These are phyloP conservation scores for Myxozyma monticola DNA, from an alignment of 805 yeast genomes.

Conservation along the genomic window DNA sequence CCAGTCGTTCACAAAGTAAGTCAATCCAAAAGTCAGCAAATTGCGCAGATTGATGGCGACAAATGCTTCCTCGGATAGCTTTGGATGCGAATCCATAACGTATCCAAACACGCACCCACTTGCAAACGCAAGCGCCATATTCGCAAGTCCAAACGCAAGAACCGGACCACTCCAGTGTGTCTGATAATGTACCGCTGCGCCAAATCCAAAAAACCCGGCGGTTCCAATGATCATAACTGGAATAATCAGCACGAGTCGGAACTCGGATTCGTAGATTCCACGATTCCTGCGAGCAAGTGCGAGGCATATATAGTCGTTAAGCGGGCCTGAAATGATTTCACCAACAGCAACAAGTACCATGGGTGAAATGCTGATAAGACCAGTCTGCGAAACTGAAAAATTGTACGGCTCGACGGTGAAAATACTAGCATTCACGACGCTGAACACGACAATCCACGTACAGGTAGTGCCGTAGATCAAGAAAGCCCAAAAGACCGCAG, in stretches of 20 bases:
- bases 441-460: constrained; percentile 63
- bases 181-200: constrained; percentile 51
- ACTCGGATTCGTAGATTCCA: constrained; percentile 66
- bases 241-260: constrained; percentile 53
- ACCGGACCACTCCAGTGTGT: constrained; percentile 8
- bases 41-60: constrained; percentile 8
- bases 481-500: constrained; percentile 53
- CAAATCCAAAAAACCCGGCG: constrained; percentile 62
- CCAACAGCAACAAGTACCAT: constrained; percentile 58
- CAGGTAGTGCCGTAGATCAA: constrained; percentile 52
- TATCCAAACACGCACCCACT: constrained; percentile 5
- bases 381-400: constrained; percentile 22
- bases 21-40: constrained; percentile 1
- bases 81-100: constrained; percentile 5
- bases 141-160: constrained; percentile 1
- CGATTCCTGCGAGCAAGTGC: constrained; percentile 47
- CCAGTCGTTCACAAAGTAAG: constrained; percentile 11
- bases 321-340: constrained; percentile 53
- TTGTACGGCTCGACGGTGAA: constrained; percentile 45
- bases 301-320: constrained; percentile 52
- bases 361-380: constrained; percentile 28
- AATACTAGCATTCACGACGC: constrained; percentile 55
- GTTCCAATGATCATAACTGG: constrained; percentile 49
- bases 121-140: constrained; percentile 5
- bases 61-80: constrained; percentile 6